Percentiles rank a stretch among this genome's conserved stretches.
phyloP scores from a whole-genome alignment of 345 rosid species.

The Syzygium aqueum region DNA sequence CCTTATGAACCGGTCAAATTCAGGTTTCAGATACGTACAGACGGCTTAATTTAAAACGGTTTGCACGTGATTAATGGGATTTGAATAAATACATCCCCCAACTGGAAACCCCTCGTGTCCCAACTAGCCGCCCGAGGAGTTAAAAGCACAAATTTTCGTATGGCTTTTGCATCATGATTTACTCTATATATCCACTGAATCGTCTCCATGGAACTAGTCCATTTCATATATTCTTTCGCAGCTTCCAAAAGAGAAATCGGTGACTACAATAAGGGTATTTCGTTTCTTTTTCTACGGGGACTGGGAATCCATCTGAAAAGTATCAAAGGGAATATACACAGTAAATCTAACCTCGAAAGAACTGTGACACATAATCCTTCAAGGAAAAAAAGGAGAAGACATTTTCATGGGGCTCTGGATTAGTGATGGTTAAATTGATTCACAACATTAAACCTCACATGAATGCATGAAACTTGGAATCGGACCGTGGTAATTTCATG shows the following conservation, averaged over 20 bases:
- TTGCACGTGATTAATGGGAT: background rate
- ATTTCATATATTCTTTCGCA: background rate
- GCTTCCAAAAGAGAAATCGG: background rate
- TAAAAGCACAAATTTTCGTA: background rate
- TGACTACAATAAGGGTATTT: background rate
- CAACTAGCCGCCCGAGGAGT: background rate
- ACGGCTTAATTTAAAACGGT: background rate
- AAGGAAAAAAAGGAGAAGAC: background rate
- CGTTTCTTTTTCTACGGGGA: background rate
- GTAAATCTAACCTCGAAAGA: background rate
- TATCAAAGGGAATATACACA: background rate
- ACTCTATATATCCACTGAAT: background rate
- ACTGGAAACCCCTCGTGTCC: background rate
- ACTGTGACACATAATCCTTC: background rate
- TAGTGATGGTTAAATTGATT: background rate
- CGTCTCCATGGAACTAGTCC: background rate
- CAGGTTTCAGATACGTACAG: background rate
- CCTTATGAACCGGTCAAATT: background rate
- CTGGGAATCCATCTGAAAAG: background rate
- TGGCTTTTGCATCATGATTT: background rate
- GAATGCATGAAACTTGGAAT: background rate
- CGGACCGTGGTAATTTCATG: background rate
- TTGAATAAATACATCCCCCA: background rate
- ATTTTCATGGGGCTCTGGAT: background rate
- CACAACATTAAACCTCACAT: background rate